A percentile compares a stretch with the other conserved stretches of the same genome.
These are phyloP conservation scores for Pistacia vera DNA, from an alignment of 345 rosid genomes.

Conservation along the genomic window DNA sequence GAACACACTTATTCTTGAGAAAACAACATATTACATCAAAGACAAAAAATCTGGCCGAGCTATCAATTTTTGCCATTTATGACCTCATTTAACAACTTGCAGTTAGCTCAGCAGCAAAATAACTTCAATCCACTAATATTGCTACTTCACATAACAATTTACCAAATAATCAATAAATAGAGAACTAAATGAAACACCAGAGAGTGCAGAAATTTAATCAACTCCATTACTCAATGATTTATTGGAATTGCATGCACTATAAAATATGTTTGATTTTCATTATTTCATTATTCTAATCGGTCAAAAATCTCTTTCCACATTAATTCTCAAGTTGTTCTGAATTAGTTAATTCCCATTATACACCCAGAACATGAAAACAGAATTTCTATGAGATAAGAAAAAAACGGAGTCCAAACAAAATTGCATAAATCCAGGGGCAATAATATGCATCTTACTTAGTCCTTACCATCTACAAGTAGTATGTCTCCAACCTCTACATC, in stretches of 20 bases:
- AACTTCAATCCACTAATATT: neutral
- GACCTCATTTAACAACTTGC: neutral
- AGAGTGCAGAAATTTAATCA: neutral
- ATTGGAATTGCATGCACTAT: neutral
- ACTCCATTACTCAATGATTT: neutral
- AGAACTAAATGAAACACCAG: neutral
- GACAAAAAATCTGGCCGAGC: neutral
- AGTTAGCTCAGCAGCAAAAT: conserved; percentile 5
- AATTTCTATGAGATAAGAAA: conserved; percentile 1
- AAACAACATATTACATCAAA: neutral
- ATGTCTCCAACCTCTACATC: conserved; percentile 90
- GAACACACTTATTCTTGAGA: neutral
- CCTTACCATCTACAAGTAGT: conserved; percentile 87
- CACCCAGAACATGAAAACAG: conserved; percentile 1
- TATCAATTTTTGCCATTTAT: neutral
- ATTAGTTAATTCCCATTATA: neutral
- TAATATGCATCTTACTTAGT: conserved; percentile 9
- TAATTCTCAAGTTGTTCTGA: neutral
- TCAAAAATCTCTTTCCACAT: neutral
- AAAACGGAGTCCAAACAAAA: neutral
- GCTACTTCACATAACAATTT: neutral
- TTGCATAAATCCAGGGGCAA: neutral
- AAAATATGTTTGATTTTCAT: neutral
- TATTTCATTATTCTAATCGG: neutral
- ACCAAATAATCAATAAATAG: neutral